Conservation (phyloP, 1,139 yeast species). For the Blastobotrys niveus region DNA sequence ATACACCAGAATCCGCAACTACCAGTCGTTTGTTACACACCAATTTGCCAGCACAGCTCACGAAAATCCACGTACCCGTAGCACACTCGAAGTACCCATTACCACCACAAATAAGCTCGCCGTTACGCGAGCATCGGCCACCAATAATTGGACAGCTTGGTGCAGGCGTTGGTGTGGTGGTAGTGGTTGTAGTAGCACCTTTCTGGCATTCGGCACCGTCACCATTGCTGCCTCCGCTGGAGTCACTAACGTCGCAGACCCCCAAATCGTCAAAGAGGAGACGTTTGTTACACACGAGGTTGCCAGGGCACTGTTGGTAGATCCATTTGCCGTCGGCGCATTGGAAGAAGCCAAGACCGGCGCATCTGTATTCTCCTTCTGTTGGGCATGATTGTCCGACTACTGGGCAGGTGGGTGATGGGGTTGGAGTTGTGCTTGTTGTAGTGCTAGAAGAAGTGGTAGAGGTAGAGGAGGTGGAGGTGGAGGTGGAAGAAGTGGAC, state of each 20-base stretch:
- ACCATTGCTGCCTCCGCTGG: too few species aligned
- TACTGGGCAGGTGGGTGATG: too few species aligned
- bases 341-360: background rate
- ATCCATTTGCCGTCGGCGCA: background rate
- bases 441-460: too few species aligned
- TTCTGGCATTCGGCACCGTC: too few species aligned
- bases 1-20: background rate
- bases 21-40: slow-evolving; percentile 5
- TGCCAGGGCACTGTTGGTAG: background rate
- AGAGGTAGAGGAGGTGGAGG: too few species aligned
- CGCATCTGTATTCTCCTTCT: too few species aligned
- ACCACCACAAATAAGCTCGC: background rate
- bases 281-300: too few species aligned
- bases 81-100: background rate
- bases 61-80: background rate
- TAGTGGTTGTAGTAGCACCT: background rate
- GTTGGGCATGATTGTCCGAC: too few species aligned
- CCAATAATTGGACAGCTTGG: background rate
- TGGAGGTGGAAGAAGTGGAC: too few species aligned
- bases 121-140: background rate
- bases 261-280: too few species aligned
- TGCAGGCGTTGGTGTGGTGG: background rate
- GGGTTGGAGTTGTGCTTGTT: too few species aligned
- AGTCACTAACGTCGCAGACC: too few species aligned
- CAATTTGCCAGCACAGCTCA: slow-evolving; percentile 3